These are phyloP conservation scores for Sanghuangporus weigelae DNA, from an alignment of 1,284 basidiomycete genomes.

Conservation along the genomic window DNA sequence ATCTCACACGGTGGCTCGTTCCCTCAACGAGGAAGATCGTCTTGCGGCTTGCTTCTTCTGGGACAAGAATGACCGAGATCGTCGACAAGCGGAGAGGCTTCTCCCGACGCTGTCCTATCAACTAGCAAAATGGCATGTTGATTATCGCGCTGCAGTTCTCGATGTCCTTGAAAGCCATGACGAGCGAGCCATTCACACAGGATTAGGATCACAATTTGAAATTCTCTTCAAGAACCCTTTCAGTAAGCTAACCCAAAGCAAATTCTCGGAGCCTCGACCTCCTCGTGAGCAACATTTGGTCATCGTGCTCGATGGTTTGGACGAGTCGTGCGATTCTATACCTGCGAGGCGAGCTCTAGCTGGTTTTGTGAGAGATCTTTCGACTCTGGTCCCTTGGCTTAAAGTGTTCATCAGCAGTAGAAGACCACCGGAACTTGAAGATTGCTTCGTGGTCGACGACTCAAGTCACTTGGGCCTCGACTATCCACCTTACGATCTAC, in stretches of 20 bases:
- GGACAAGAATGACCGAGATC: background rate
- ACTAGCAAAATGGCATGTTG: background rate
- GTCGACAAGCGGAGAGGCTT: background rate
- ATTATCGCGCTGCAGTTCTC: background rate
- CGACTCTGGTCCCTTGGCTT: constrained; percentile 4
- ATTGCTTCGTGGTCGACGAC: background rate
- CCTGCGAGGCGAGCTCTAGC: background rate
- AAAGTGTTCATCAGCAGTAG: constrained; percentile 10
- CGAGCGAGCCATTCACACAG: too few relatives aligned
- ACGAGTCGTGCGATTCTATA: background rate
- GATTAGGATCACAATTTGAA: too few relatives aligned
- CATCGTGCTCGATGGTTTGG: constrained; percentile 14
- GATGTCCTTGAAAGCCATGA: background rate
- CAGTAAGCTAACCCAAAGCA: too few relatives aligned
- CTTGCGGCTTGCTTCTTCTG: constrained; percentile 11
- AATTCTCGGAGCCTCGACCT: too few relatives aligned
- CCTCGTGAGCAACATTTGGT: background rate
- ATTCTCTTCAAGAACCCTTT: too few relatives aligned
- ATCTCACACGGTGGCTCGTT: background rate
- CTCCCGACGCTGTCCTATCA: background rate
- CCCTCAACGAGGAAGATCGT: background rate
- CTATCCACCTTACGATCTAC: too few relatives aligned
- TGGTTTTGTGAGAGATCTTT: background rate
- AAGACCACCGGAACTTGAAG: background rate
- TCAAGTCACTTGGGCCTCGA: background rate